Evolutionary conservation across 2,329 filamentous ascomycete species (phyloP).

Genomic region (Tolypocladium endophyticum): DNA sequence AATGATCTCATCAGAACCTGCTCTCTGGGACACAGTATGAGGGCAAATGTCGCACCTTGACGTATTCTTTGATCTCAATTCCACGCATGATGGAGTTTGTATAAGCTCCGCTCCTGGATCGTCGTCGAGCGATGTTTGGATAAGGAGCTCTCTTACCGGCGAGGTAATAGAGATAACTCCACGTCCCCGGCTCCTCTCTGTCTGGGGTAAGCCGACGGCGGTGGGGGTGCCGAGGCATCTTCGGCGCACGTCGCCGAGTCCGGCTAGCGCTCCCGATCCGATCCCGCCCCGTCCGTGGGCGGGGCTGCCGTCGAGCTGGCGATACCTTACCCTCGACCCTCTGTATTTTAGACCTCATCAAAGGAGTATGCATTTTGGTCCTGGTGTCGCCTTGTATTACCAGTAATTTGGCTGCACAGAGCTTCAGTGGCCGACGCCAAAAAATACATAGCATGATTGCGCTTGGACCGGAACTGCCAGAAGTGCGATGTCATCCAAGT

Average conservation of each 20-base stretch:
- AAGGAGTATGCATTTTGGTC: neutral
- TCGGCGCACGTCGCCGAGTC: neutral
- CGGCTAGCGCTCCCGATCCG: neutral
- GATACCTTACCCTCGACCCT: neutral
- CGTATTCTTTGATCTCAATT: constrained; percentile 56
- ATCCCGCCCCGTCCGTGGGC: neutral
- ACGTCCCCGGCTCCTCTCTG: neutral
- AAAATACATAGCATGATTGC: neutral
- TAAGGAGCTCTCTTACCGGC: neutral
- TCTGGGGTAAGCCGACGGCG: neutral
- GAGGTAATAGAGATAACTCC: neutral
- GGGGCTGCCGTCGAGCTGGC: neutral
- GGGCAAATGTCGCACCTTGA: constrained; percentile 43
- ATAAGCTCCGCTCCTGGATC: neutral
- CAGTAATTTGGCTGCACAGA: neutral
- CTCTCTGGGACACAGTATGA: too few relatives aligned
- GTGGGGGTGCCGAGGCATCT: neutral
- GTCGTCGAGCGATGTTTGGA: neutral
- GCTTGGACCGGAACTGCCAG: neutral
- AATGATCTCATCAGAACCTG: neutral
- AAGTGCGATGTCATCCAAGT: neutral
- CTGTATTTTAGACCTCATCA: neutral
- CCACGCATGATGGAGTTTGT: neutral
- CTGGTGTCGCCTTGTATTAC: neutral
- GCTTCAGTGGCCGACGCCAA: neutral